Evolutionary conservation across 2,329 filamentous ascomycete genomes (phyloP).

Genomic region (Sporothrix mexicana): DNA sequence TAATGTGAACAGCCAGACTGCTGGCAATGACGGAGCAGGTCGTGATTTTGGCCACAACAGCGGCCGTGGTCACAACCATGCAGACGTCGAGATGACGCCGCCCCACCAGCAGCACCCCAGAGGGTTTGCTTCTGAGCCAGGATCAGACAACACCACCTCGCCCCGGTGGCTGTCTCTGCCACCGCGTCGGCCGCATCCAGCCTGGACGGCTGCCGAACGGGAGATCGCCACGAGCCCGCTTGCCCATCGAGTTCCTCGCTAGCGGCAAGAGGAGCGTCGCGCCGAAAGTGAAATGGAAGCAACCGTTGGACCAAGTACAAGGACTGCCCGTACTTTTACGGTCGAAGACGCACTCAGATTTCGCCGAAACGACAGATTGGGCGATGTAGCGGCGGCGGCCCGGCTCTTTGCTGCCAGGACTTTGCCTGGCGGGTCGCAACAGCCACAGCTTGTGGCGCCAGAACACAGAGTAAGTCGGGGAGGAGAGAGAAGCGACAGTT

Average conservation of each 20-base stretch:
- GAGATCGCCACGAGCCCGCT: slow-evolving; percentile 21
- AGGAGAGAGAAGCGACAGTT: neutral
- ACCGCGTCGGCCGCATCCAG: slow-evolving; percentile 32
- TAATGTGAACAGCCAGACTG: neutral
- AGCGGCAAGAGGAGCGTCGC: slow-evolving; percentile 19
- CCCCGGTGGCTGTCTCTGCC: slow-evolving; percentile 34
- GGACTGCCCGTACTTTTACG: neutral
- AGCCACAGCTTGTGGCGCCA: neutral
- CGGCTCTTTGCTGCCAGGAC: neutral
- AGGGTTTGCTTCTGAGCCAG: neutral
- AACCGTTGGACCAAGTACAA: neutral
- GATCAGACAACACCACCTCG: neutral
- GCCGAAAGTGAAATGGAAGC: neutral
- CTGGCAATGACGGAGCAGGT: neutral
- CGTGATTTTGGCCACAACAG: neutral
- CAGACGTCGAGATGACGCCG: neutral
- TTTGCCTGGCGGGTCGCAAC: neutral
- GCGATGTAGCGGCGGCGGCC: too few relatives aligned
- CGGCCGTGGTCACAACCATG: neutral
- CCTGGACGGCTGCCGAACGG: slow-evolving; percentile 32
- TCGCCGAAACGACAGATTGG: neutral
- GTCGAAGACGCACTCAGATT: too few relatives aligned
- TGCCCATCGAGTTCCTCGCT: slow-evolving; percentile 27
- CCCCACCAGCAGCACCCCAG: neutral
- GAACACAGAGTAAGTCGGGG: neutral